Evolutionary conservation across 495 filamentous ascomycete species (phyloP).

Genomic region (Umbilicaria muhlenbergii): DNA sequence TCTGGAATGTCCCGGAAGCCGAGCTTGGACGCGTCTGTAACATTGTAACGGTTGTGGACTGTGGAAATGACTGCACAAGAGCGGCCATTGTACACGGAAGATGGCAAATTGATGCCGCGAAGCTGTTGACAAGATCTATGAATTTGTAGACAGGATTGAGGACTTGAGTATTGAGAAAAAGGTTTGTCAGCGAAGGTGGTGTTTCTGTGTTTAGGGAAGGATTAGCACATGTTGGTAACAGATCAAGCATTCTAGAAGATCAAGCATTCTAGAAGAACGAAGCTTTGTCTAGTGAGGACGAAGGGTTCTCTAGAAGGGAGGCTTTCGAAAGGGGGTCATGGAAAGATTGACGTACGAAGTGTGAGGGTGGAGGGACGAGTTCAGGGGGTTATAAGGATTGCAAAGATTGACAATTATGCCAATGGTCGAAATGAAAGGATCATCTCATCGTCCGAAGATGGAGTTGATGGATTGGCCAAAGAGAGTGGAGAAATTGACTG

Average conservation of each 20-base stretch:
- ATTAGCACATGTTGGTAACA: too few species aligned
- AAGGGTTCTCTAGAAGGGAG: not conserved
- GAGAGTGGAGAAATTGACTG: constrained; percentile 7
- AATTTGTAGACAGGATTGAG: not conserved
- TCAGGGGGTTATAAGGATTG: not conserved
- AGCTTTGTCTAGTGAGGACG: not conserved
- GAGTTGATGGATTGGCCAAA: constrained; percentile 1
- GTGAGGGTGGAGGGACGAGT: not conserved
- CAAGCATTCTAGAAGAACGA: not conserved
- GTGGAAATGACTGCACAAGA: constrained; percentile 80
- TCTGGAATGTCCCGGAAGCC: constrained; percentile 49
- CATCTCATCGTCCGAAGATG: constrained; percentile 1
- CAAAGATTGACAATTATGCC: constrained; percentile 1
- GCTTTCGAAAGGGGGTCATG: not conserved
- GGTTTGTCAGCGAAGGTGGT: not conserved
- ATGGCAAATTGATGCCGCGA: not conserved
- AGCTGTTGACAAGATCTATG: not conserved
- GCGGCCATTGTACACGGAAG: constrained; percentile 53
- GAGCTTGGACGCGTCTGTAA: constrained; percentile 61
- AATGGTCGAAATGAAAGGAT: constrained; percentile 2
- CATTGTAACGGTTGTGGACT: constrained; percentile 64
- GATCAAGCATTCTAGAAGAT: not conserved
- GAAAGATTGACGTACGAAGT: not conserved
- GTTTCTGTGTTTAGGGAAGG: not conserved
- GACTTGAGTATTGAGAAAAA: not conserved